Conservation (phyloP, 2,329 filamentous ascomycete species). For the Pochonia chlamydosporia region DNA sequence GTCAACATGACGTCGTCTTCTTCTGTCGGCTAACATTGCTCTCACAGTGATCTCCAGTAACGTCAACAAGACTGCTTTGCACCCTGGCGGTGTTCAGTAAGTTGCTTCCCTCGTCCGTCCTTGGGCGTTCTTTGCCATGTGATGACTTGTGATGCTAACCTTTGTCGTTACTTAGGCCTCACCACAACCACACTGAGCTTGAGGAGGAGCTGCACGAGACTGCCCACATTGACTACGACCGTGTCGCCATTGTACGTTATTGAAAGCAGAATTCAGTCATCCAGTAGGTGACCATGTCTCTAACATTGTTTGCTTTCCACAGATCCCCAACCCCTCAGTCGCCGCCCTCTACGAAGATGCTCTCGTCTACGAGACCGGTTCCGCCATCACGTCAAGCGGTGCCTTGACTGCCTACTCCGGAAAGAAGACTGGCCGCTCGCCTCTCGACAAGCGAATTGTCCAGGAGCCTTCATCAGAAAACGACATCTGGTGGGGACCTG, state of each 20-base stretch:
- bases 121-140: neutral
- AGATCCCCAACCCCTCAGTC: conserved; percentile 88
- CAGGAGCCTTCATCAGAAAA: conserved; percentile 84
- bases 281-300: neutral
- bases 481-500: conserved; percentile 97
- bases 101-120: conserved; percentile 32
- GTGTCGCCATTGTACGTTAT: conserved; percentile 82
- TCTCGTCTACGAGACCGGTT: conserved; percentile 88
- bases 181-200: conserved; percentile 87
- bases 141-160: conserved; percentile 2
- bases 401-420: conserved; percentile 96
- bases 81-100: conserved; percentile 86
- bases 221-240: conserved; percentile 98
- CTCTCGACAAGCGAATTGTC: conserved; percentile 95
- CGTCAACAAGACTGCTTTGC: conserved; percentile 88
- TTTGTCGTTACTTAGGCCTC: conserved; percentile 51
- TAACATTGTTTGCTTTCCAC: neutral
- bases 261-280: neutral
- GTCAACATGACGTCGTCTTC: neutral
- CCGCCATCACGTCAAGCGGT: conserved; percentile 92
- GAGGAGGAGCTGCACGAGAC: conserved; percentile 95
- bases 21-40: conserved; percentile 4
- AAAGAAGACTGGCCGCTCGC: conserved; percentile 95
- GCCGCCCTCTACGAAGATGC: conserved; percentile 98
- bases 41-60: conserved; percentile 47